Evolutionary conservation across 352 stramenopile species (phyloP).

Genomic region (Phytopythium cucurbitacearum): DNA sequence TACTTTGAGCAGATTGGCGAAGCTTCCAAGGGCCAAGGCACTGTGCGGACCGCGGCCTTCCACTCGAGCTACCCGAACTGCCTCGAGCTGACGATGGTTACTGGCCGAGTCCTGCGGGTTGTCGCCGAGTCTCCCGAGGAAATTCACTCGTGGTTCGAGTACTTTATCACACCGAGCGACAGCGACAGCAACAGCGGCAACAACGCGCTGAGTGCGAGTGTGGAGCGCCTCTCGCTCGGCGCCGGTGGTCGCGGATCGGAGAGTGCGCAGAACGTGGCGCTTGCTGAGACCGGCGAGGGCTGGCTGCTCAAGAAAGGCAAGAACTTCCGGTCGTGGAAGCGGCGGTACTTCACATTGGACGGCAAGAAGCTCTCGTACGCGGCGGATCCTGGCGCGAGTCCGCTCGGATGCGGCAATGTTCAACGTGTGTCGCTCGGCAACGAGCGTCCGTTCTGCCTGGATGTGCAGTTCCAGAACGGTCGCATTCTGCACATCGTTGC

Average conservation of each 20-base stretch:
- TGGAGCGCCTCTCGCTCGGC: constrained; percentile 21
- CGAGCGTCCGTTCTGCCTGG: constrained; percentile 59
- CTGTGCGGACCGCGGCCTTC: constrained; percentile 39
- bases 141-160: constrained; percentile 53
- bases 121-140: constrained; percentile 59
- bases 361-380: constrained; percentile 61
- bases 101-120: constrained; percentile 56
- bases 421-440: constrained; percentile 48
- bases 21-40: constrained; percentile 42
- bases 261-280: constrained; percentile 1
- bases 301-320: constrained; percentile 60
- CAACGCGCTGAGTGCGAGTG: constrained; percentile 15
- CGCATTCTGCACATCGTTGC: constrained; percentile 60
- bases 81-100: constrained; percentile 58
- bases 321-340: constrained; percentile 69
- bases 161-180: constrained; percentile 22
- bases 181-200: constrained; percentile 12
- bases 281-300: constrained; percentile 24
- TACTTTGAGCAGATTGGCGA: constrained; percentile 65
- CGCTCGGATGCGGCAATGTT: constrained; percentile 52
- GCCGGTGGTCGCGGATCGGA: constrained; percentile 8
- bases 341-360: constrained; percentile 54
- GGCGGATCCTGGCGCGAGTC: constrained; percentile 21
- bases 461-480: constrained; percentile 59
- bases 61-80: constrained; percentile 56